Conservation (phyloP, 73 alveolate species). For the Tetrahymena elliotti region DNA sequence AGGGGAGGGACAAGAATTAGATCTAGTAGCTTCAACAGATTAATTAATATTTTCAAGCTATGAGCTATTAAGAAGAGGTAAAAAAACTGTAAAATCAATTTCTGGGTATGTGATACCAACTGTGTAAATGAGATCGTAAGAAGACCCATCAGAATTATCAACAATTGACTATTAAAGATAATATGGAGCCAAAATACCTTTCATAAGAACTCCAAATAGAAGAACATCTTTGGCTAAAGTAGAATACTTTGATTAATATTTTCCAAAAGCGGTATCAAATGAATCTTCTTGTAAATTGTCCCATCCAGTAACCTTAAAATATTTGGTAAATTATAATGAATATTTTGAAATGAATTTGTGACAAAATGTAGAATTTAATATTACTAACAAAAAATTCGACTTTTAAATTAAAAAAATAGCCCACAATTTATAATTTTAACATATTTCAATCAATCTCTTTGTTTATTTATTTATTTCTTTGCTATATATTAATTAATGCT, state of each 20-base stretch:
- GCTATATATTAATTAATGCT: not conserved
- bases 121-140: not conserved
- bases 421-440: not conserved
- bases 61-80: not conserved
- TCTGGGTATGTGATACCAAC: not conserved
- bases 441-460: not conserved
- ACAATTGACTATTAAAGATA: not conserved
- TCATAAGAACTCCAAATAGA: not conserved
- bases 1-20: not conserved
- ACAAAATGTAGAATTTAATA: not conserved
- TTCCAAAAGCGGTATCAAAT: not conserved
- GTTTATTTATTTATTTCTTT: too few species aligned
- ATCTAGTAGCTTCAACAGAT: not conserved
- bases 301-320: not conserved
- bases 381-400: not conserved
- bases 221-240: not conserved
- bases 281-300: not conserved
- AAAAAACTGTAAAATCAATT: not conserved
- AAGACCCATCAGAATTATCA: not conserved
- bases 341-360: not conserved
- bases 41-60: not conserved
- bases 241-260: not conserved
- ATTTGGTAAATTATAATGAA: too few species aligned
- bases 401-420: not conserved
- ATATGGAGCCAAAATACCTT: not conserved